phyloP scores from a whole-genome alignment of 2,329 filamentous ascomycete species.

The Ramularia endophylla region DNA sequence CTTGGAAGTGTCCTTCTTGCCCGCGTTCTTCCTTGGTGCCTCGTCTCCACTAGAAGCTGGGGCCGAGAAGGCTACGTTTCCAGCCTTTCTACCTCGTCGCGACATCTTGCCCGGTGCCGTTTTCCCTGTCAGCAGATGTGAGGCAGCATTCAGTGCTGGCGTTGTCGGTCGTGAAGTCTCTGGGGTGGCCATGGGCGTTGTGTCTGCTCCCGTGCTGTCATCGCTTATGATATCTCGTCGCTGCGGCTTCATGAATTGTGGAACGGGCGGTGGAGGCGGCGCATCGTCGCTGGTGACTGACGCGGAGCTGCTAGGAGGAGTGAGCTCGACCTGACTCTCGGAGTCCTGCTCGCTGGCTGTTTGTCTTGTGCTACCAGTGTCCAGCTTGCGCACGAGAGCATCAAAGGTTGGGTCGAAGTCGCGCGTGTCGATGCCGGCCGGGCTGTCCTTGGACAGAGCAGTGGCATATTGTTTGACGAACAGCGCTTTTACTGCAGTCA shows the following conservation, averaged over 20 bases:
- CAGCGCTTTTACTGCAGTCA: conserved; percentile 89
- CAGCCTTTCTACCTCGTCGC: conserved; percentile 69
- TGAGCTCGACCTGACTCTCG: conserved; percentile 41
- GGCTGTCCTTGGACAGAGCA: conserved; percentile 68
- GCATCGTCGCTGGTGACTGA: conserved; percentile 46
- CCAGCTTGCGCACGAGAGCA: conserved; percentile 80
- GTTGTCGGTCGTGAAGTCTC: conserved; percentile 75
- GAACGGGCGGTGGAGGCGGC: conserved; percentile 47
- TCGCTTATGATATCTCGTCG: conserved; percentile 13
- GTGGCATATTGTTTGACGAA: conserved; percentile 88
- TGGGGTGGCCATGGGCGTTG: conserved; percentile 64
- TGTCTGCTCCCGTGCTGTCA: conserved; percentile 55
- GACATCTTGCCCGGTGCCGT: conserved; percentile 71
- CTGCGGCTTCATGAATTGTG: conserved; percentile 38
- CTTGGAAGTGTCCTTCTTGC: conserved; percentile 58
- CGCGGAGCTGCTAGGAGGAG: conserved; percentile 46
- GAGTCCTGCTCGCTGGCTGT: conserved; percentile 22
- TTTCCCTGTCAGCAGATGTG: conserved; percentile 67
- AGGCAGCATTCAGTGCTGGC: conserved; percentile 47
- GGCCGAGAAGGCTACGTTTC: conserved; percentile 44
- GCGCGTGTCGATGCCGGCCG: conserved; percentile 68
- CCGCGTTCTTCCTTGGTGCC: conserved; percentile 46
- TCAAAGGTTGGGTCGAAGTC: conserved; percentile 92
- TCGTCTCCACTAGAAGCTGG: conserved; percentile 82
- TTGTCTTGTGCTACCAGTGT: conserved; percentile 38